These are phyloP conservation scores for Cladorrhinum samala DNA, from an alignment of 495 filamentous ascomycete genomes.

Conservation along the genomic window DNA sequence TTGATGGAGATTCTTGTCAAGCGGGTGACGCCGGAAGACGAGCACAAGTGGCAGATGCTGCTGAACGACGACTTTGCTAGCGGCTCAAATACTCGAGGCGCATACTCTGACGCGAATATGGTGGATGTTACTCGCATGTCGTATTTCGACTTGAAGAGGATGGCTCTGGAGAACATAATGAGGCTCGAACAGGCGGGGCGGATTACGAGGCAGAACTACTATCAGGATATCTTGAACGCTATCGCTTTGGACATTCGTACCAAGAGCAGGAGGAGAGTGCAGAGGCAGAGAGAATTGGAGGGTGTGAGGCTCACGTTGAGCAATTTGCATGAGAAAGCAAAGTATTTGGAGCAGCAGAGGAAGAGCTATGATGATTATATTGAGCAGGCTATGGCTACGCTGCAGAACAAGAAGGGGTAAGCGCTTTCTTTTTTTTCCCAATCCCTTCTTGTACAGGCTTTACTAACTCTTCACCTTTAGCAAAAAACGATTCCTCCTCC, in stretches of 20 bases:
- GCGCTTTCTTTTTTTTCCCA: slow-evolving; percentile 6
- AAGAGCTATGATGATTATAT: slow-evolving; percentile 99
- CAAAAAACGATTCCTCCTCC: slow-evolving; percentile 89
- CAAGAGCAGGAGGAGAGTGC: slow-evolving; percentile 86
- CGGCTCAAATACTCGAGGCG: slow-evolving; percentile 63
- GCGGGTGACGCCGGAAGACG: slow-evolving; percentile 78
- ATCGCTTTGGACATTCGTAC: slow-evolving; percentile 96
- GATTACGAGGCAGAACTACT: slow-evolving; percentile 85
- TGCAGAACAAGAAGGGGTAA: slow-evolving; percentile 91
- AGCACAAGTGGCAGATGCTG: slow-evolving; percentile 76
- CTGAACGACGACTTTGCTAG: slow-evolving; percentile 76
- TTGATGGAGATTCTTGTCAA: slow-evolving; percentile 94
- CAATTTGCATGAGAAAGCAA: slow-evolving; percentile 84
- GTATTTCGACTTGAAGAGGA: slow-evolving; percentile 88
- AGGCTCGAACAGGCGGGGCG: slow-evolving; percentile 75
- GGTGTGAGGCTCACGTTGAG: slow-evolving; percentile 76
- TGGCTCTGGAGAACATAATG: slow-evolving; percentile 90
- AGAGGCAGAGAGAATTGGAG: slow-evolving; percentile 85
- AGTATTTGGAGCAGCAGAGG: slow-evolving; percentile 86
- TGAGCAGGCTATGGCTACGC: slow-evolving; percentile 96
- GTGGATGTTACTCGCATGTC: slow-evolving; percentile 84
- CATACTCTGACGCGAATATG: slow-evolving; percentile 87
- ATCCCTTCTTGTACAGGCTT: slow-evolving; percentile 5
- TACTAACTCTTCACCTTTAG: slow-evolving; percentile 25
- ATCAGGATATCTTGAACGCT: slow-evolving; percentile 93